Percentiles rank a stretch among this genome's conserved stretches.
Evolutionary conservation across 2,329 filamentous ascomycete genomes (phyloP).

Genomic region (Neofusicoccum laricinum): DNA sequence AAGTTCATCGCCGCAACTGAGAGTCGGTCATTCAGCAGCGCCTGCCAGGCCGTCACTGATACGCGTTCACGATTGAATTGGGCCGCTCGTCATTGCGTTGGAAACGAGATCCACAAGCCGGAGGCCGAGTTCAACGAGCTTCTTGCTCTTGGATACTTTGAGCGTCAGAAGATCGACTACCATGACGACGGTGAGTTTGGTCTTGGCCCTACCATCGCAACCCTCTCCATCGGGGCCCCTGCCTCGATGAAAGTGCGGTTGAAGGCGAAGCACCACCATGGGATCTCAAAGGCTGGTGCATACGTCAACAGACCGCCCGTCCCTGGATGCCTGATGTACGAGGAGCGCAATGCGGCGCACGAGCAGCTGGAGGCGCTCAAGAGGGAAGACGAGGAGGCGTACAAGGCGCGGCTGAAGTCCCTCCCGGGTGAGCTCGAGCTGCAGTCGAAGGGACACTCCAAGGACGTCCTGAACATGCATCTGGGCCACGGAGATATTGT

Average conservation of each 20-base stretch:
- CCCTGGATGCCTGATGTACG: constrained; percentile 32
- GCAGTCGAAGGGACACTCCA: constrained; percentile 26
- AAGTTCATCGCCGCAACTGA: constrained; percentile 60
- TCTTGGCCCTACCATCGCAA: constrained; percentile 61
- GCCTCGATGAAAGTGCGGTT: constrained; percentile 58
- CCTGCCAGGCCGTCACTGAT: constrained; percentile 45
- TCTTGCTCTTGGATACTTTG: constrained; percentile 61
- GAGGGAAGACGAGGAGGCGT: constrained; percentile 22
- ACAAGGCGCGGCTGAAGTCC: constrained; percentile 27
- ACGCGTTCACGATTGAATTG: constrained; percentile 55
- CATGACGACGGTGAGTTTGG: constrained; percentile 66
- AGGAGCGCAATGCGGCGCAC: constrained; percentile 32
- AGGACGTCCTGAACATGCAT: constrained; percentile 41
- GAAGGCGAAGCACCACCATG: constrained; percentile 50
- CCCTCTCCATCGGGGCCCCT: constrained; percentile 57
- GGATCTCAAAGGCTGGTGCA: constrained; percentile 31
- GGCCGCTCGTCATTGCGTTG: constrained; percentile 48
- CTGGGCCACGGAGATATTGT: constrained; percentile 64
- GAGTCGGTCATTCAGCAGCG: constrained; percentile 24
- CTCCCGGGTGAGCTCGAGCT: constrained; percentile 39
- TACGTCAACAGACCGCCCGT: constrained; percentile 32
- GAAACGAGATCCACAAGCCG: constrained; percentile 20
- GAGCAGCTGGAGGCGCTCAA: constrained; percentile 27
- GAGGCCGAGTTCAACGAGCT: constrained; percentile 59
- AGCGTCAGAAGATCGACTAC: constrained; percentile 57